Evolutionary conservation across 2,329 filamentous ascomycete genomes (phyloP), one percentile per base, ranked within the genome.

Genomic region (Pseudocercospora fuligena): DNA sequence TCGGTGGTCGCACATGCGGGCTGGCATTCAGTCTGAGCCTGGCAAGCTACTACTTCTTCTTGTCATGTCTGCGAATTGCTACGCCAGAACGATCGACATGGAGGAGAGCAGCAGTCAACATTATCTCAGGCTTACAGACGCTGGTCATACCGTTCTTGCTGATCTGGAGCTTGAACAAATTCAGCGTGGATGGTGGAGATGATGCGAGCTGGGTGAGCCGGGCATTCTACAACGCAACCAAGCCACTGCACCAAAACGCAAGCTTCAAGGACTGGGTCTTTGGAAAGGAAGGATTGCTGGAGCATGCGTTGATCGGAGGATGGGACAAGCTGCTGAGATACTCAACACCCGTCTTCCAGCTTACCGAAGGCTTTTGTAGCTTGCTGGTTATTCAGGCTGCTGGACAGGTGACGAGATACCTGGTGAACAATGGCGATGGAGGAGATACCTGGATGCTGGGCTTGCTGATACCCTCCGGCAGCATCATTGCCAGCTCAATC

Each of bases 391-490:
- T 99, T 65, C 95, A 99, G 80, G 93, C 94, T 19, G 90, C 92
- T 14, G 95, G 95, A 0, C 94, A 97, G 79, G 93, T 98, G 71
- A 97, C 95, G 21, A 88, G 92, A 79, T 98, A 93, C 90, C 87
- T 98, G 31, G 94, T 98, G 63, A 98, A 98, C 81, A 86, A 92
- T 75, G 82, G 83, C 70, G 93, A 94, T 74, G 89, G 93, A 75
- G 96, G 94, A 75, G 95, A 99, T 81, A 96, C 90, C 69, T 98
- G 94, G 95, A 92, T 98, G 88, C 97, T 99, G 73, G 87, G 91
- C 60, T 87, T 98, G 49, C 87, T 99, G 53, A 90, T 96, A 66
- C 83, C 95, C 65, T 97, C 94, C 0, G 93, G 93, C 47, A 95
- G 92, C 67, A 89, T 97, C 73, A 96, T 98, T 74, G 95, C 93